Percentiles rank a stretch among this genome's conserved stretches.
Conservation (phyloP, 805 yeast genomes). For the Teunomyces panamensis region DNA sequence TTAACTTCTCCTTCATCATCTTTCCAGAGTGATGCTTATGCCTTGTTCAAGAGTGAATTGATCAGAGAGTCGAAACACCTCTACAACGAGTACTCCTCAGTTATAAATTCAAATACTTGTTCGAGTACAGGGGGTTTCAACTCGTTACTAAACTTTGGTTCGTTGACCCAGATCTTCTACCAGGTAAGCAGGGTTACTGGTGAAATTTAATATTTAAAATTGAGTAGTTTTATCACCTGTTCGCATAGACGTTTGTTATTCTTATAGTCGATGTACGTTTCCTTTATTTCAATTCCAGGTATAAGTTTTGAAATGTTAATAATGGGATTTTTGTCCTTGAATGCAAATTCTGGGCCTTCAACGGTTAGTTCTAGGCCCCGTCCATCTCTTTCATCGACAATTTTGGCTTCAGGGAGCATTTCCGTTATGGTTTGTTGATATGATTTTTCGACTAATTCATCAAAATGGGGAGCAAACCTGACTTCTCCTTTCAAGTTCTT, state of each 20-base stretch:
- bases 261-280: slow-evolving; percentile 13
- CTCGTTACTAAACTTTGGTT: slow-evolving; percentile 15
- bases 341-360: slow-evolving; percentile 11
- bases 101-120: slow-evolving; percentile 7
- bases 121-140: slow-evolving; percentile 6
- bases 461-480: slow-evolving; percentile 10
- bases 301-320: slow-evolving; percentile 13
- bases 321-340: slow-evolving; percentile 9
- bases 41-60: slow-evolving; percentile 14
- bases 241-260: slow-evolving; percentile 15
- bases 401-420: slow-evolving; percentile 4
- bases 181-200: slow-evolving; percentile 12
- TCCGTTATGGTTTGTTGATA: slow-evolving; percentile 14
- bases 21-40: slow-evolving; percentile 17
- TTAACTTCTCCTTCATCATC: slow-evolving; percentile 12
- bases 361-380: slow-evolving; percentile 8
- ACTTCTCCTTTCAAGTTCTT: slow-evolving; percentile 6
- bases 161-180: slow-evolving; percentile 19
- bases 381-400: neutral
- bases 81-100: slow-evolving; percentile 12
- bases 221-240: neutral
- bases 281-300: slow-evolving; percentile 10
- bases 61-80: slow-evolving; percentile 20
- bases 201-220: slow-evolving; percentile 4
- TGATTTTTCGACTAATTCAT: slow-evolving; percentile 6